Evolutionary conservation across 2,329 filamentous ascomycete species (phyloP).

Genomic region (Chrysoporthe austroafricana): DNA sequence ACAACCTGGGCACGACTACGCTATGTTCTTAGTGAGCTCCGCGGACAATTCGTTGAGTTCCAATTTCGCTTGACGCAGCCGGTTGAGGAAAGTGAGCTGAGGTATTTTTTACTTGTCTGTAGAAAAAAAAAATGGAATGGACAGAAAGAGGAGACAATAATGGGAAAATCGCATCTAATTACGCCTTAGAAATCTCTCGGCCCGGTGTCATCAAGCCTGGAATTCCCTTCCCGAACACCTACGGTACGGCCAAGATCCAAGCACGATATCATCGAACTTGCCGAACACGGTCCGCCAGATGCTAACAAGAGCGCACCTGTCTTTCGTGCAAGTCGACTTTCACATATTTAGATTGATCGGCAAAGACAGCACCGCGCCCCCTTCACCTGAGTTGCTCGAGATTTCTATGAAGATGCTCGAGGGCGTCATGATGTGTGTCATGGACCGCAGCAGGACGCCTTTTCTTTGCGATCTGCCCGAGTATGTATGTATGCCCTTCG

Average conservation of each 20-base stretch:
- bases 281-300: not conserved
- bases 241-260: not conserved
- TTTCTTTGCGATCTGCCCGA: conserved; percentile 6
- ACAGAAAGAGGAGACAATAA: not conserved
- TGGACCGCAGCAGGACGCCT: conserved; percentile 3
- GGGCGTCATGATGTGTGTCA: not conserved
- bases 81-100: not conserved
- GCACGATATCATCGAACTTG: not conserved
- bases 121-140: not conserved
- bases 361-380: not conserved
- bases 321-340: conserved; percentile 4
- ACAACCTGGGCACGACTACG: conserved; percentile 14
- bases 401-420: conserved; percentile 11
- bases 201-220: not conserved
- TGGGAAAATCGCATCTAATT: not conserved
- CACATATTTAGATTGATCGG: not conserved
- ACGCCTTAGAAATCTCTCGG: not conserved
- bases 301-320: not conserved
- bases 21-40: not conserved
- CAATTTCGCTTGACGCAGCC: not conserved
- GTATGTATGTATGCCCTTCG: conserved; percentile 1
- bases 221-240: conserved; percentile 13
- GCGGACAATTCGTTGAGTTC: not conserved
- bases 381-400: conserved; percentile 7
- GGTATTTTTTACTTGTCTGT: not conserved